Percentiles rank a stretch among this genome's conserved stretches.
Conservation (phyloP, 371 early-diverging fungal genomes). For the Mucor racemosus region DNA sequence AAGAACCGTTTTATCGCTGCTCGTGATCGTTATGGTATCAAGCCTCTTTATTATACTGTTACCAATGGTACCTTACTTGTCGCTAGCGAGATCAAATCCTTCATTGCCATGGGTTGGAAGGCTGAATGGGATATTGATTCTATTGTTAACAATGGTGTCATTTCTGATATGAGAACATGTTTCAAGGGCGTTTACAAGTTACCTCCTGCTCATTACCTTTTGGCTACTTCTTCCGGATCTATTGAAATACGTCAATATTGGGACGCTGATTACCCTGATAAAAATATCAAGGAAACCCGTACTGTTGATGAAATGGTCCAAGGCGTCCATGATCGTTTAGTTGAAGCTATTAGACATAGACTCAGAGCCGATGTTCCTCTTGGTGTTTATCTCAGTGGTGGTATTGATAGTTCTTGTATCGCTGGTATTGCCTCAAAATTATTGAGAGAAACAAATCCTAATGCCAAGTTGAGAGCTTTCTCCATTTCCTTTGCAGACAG, state of each 20-base stretch:
- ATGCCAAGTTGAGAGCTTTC: slow-evolving; percentile 21
- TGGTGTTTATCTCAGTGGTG: slow-evolving; percentile 28
- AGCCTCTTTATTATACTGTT: slow-evolving; percentile 29
- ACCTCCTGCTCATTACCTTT: slow-evolving; percentile 27
- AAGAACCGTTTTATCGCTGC: slow-evolving; percentile 19
- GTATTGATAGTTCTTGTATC: slow-evolving; percentile 29
- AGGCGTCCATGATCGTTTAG: slow-evolving; percentile 28
- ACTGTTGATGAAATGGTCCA: slow-evolving; percentile 27
- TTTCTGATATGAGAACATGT: slow-evolving; percentile 20
- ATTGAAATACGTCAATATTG: slow-evolving; percentile 22
- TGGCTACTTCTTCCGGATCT: slow-evolving; percentile 12
- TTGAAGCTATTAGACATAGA: slow-evolving; percentile 24
- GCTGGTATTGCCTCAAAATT: slow-evolving; percentile 24
- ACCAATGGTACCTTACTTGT: slow-evolving; percentile 18
- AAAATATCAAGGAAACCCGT: slow-evolving; percentile 19
- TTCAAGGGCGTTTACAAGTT: slow-evolving; percentile 31
- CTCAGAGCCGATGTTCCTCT: slow-evolving; percentile 31
- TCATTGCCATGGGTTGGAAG: slow-evolving; percentile 27
- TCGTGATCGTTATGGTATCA: slow-evolving; percentile 32
- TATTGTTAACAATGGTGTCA: slow-evolving; percentile 14
- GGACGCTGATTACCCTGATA: slow-evolving; percentile 33
- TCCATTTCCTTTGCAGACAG: slow-evolving; percentile 27
- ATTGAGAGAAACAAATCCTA: slow-evolving; percentile 64
- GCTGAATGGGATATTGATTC: slow-evolving; percentile 28
- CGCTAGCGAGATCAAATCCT: slow-evolving; percentile 33